These are phyloP conservation scores for Lumnitzera littorea DNA, from an alignment of 345 rosid genomes.

Conservation along the genomic window DNA sequence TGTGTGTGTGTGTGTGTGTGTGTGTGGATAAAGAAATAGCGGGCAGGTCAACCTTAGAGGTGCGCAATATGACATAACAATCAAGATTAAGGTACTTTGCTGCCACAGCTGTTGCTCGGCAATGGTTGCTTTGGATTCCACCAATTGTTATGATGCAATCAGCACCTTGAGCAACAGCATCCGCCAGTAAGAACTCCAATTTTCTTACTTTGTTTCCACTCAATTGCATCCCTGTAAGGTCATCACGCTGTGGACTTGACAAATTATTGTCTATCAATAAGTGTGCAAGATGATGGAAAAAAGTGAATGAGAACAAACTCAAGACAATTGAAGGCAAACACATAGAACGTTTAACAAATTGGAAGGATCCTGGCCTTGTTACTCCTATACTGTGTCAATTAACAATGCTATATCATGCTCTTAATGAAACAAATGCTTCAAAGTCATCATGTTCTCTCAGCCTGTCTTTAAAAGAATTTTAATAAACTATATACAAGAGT, in stretches of 20 bases:
- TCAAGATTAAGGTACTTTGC: slow-evolving; percentile 77
- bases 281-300: not conserved
- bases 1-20: no score
- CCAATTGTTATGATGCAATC: slow-evolving; percentile 81
- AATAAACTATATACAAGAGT: no score
- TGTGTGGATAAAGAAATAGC: no score
- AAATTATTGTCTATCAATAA: not conserved
- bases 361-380: no score
- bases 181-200: slow-evolving; percentile 81
- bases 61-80: slow-evolving; percentile 63
- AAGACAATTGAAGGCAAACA: not conserved
- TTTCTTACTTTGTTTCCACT: slow-evolving; percentile 91
- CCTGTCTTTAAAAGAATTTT: no score
- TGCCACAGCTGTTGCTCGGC: slow-evolving; percentile 89
- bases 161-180: slow-evolving; percentile 76
- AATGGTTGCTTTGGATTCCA: slow-evolving; percentile 92
- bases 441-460: no score
- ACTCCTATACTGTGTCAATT: no score
- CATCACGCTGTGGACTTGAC: slow-evolving; percentile 51
- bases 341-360: no score
- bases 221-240: slow-evolving; percentile 82
- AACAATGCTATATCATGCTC: no score
- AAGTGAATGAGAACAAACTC: not conserved
- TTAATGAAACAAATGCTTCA: no score
- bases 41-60: slow-evolving; percentile 49